Evolutionary conservation across 176 grass and related monocot species (phyloP).

Genomic region (Carex parvula): DNA sequence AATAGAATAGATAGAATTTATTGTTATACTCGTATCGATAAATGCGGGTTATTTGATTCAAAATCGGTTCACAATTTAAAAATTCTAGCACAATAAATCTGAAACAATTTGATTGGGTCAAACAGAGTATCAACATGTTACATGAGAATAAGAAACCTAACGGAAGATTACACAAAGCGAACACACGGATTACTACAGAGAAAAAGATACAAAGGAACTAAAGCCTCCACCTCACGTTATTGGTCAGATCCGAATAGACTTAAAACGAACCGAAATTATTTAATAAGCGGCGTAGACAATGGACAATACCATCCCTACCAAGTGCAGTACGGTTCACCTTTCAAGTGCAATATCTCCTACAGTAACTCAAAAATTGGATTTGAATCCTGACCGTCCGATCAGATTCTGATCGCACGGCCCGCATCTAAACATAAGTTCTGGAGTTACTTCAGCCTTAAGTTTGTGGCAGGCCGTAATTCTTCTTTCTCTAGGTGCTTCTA

Average conservation of each 20-base stretch:
- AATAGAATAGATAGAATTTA: background rate
- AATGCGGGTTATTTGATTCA: background rate
- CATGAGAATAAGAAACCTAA: background rate
- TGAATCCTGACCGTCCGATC: too few species aligned
- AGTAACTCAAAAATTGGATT: too few species aligned
- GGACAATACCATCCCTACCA: too few species aligned
- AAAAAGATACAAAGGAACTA: background rate
- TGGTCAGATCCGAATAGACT: background rate
- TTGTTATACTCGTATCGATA: too few species aligned
- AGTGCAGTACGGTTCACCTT: background rate
- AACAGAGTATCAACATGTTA: too few species aligned
- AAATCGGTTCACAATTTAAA: background rate
- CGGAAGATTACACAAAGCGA: background rate
- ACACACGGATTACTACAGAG: background rate
- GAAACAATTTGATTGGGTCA: too few species aligned
- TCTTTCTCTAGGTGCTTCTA: background rate
- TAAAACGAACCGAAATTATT: conserved; percentile 2
- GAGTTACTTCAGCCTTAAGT: background rate
- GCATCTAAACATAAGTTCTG: too few species aligned
- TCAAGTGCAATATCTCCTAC: background rate
- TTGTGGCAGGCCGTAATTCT: background rate
- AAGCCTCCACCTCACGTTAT: background rate
- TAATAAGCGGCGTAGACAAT: background rate
- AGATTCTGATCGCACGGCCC: too few species aligned
- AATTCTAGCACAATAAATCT: background rate